Evolutionary conservation across 345 rosid species (phyloP).

Genomic region (Brassica rapa): DNA sequence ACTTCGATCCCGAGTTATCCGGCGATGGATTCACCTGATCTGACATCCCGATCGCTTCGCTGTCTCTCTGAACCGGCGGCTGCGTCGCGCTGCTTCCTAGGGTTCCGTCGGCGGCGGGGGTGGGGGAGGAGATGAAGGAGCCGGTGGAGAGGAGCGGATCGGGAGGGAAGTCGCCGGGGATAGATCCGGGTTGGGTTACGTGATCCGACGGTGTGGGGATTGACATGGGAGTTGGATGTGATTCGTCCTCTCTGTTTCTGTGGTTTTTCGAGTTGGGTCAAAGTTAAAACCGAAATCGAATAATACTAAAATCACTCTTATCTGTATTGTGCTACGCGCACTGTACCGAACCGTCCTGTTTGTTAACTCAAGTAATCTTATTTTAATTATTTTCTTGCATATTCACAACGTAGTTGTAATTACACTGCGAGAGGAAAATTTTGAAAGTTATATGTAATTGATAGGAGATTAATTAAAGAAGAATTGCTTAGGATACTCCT

Average conservation of each 20-base stretch:
- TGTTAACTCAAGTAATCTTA: not conserved
- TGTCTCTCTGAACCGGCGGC: slow-evolving; percentile 6
- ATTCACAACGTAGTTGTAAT: not conserved
- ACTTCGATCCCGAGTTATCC: slow-evolving; percentile 28
- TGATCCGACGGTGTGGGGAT: slow-evolving; percentile 1
- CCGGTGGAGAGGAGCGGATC: slow-evolving; percentile 55
- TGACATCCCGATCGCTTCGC: slow-evolving; percentile 2
- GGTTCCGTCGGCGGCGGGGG: slow-evolving; percentile 26
- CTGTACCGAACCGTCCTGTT: not conserved
- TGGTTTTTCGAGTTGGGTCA: not conserved
- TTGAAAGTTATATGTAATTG: not conserved
- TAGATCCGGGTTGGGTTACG: slow-evolving; percentile 13
- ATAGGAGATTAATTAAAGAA: too few species aligned
- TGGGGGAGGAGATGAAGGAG: slow-evolving; percentile 40
- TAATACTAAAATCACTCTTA: not conserved
- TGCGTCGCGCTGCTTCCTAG: slow-evolving; percentile 10
- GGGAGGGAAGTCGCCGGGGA: slow-evolving; percentile 33
- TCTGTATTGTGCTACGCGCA: not conserved
- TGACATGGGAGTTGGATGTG: slow-evolving; percentile 11
- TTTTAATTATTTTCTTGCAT: not conserved
- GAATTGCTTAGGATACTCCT: too few species aligned
- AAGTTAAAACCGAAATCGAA: not conserved
- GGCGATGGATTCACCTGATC: slow-evolving; percentile 16
- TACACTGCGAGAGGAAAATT: too few species aligned
- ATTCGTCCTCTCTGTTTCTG: not conserved